Evolutionary conservation across 2,329 filamentous ascomycete genomes (phyloP).

Genomic region (Pestalotiopsis sp.): DNA sequence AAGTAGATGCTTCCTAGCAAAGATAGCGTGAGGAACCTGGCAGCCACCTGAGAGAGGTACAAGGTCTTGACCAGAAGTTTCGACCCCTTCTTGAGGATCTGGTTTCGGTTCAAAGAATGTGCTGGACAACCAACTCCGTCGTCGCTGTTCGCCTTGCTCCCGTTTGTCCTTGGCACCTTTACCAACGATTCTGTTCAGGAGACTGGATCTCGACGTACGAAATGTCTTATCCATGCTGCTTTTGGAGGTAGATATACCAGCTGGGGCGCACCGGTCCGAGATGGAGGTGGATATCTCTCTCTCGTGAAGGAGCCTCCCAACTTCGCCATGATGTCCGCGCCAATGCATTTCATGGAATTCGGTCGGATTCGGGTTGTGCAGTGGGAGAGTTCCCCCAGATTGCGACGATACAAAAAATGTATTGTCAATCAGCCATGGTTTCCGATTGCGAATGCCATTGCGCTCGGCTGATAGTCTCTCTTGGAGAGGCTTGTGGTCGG

Average conservation of each 20-base stretch:
- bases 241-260: constrained; percentile 22
- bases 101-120: constrained; percentile 23
- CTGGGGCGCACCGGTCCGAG: constrained; percentile 21
- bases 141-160: constrained; percentile 23
- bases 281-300: constrained; percentile 28
- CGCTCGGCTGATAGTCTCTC: constrained; percentile 28
- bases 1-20: constrained; percentile 44
- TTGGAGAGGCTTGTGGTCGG: constrained; percentile 35
- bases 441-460: constrained; percentile 40
- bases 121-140: constrained; percentile 30
- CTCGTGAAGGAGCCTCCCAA: constrained; percentile 38
- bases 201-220: constrained; percentile 22
- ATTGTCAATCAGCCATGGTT: constrained; percentile 45
- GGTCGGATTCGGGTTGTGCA: constrained; percentile 39
- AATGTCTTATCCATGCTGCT: constrained; percentile 21
- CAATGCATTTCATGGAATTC: constrained; percentile 46
- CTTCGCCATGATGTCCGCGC: constrained; percentile 28
- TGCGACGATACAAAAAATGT: constrained; percentile 44
- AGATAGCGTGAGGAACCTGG: constrained; percentile 45
- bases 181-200: constrained; percentile 24
- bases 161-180: constrained; percentile 22
- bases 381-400: constrained; percentile 37
- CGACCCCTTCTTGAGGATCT: constrained; percentile 21
- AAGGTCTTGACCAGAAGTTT: constrained; percentile 13
- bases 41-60: constrained; percentile 36